phyloP scores from a whole-genome alignment of 768 basidiomycete genomes.

The Leucosporidium yakuticum region DNA sequence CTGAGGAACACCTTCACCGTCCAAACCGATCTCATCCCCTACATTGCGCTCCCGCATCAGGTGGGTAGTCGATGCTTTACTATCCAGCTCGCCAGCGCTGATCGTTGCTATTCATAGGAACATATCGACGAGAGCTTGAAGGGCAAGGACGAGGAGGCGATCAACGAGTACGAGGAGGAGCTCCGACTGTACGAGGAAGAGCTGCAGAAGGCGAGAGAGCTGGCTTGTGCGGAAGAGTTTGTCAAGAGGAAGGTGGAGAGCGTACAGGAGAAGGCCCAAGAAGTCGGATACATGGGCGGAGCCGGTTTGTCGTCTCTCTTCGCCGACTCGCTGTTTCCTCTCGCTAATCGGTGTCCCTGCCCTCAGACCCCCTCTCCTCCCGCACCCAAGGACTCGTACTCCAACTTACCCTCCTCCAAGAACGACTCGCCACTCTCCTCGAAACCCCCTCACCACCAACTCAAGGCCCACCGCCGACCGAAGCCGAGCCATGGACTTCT shows the following conservation, averaged over 20 bases:
- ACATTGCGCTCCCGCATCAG: slow-evolving; percentile 34
- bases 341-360: neutral
- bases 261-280: slow-evolving; percentile 10
- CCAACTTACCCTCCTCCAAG: slow-evolving; percentile 16
- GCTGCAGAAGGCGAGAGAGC: slow-evolving; percentile 23
- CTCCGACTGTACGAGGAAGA: slow-evolving; percentile 31
- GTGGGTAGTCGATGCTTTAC: neutral
- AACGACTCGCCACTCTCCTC: slow-evolving; percentile 17
- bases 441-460: slow-evolving; percentile 11
- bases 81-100: neutral
- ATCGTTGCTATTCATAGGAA: neutral
- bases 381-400: slow-evolving; percentile 3
- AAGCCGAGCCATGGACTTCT: slow-evolving; percentile 9
- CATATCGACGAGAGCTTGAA: slow-evolving; percentile 15
- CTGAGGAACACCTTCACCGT: slow-evolving; percentile 37
- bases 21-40: slow-evolving; percentile 27
- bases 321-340: too few species aligned
- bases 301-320: slow-evolving; percentile 8
- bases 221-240: slow-evolving; percentile 32
- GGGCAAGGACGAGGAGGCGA: slow-evolving; percentile 16
- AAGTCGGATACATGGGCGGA: slow-evolving; percentile 25
- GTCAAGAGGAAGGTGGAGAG: slow-evolving; percentile 14
- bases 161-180: slow-evolving; percentile 34
- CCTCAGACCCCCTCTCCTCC: slow-evolving; percentile 3
- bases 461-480: neutral